These are phyloP conservation scores for Colletotrichum salicis DNA, from an alignment of 2,329 filamentous ascomycete species.

Conservation along the genomic window DNA sequence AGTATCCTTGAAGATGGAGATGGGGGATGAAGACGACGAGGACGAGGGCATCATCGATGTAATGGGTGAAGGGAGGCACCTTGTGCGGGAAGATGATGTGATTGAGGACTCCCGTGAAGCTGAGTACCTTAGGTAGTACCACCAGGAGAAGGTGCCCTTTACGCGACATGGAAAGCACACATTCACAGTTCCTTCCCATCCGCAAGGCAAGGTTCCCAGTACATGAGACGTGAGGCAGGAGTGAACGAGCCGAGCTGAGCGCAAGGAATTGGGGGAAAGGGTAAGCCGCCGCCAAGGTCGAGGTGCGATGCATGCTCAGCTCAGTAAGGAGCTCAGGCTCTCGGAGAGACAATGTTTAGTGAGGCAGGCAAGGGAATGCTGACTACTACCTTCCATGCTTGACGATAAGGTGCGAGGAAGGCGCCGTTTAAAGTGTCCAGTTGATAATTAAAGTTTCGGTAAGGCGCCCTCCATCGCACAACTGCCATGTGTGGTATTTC, in stretches of 20 bases:
- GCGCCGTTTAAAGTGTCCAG: background rate
- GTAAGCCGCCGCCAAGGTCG: no score
- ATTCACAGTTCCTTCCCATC: background rate
- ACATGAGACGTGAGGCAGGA: no score
- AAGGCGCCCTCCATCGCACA: conserved; percentile 8
- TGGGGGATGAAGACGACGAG: background rate
- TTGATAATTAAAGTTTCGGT: conserved; percentile 23
- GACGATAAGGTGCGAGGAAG: background rate
- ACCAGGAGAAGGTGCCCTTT: no score
- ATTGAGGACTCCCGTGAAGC: background rate
- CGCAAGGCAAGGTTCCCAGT: background rate
- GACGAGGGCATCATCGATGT: background rate
- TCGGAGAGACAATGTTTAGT: background rate
- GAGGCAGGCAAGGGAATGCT: background rate
- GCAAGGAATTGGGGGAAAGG: no score
- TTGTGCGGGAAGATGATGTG: conserved; percentile 19
- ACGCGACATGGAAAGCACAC: background rate
- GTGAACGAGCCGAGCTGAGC: no score
- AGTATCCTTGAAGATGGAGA: background rate
- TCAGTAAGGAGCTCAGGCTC: background rate
- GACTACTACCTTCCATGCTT: conserved; percentile 24
- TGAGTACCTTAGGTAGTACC: background rate
- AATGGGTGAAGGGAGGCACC: conserved; percentile 18
- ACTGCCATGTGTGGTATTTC: conserved; percentile 25
- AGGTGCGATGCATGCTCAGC: background rate